phyloP scores from a whole-genome alignment of 2,329 filamentous ascomycete genomes.

The Apiospora sp. region DNA sequence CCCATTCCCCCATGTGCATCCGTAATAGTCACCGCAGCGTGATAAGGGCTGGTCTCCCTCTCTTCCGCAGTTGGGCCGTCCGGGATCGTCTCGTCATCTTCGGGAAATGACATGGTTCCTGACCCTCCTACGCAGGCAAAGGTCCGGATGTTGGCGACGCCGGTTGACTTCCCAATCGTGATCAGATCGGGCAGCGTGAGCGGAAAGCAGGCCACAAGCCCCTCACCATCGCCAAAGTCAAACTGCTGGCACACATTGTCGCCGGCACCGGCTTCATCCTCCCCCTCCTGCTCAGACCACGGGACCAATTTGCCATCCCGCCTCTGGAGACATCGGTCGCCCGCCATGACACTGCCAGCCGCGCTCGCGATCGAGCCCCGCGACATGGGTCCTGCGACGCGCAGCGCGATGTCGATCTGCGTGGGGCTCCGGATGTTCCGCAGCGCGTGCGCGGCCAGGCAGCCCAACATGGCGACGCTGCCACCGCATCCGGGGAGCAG shows the following conservation, averaged over 20 bases:
- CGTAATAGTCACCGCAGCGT: constrained; percentile 31
- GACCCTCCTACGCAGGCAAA: constrained; percentile 20
- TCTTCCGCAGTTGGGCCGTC: constrained; percentile 32
- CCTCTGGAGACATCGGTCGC: background rate
- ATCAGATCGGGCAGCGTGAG: constrained; percentile 35
- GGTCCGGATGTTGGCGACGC: constrained; percentile 31
- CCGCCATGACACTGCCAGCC: constrained; percentile 11
- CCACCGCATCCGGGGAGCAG: constrained; percentile 36
- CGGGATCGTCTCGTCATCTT: constrained; percentile 23
- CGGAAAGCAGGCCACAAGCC: constrained; percentile 30
- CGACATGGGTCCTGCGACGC: constrained; percentile 33
- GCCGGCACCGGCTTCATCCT: too few relatives aligned
- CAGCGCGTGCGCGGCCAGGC: constrained; percentile 27
- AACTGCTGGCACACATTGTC: constrained; percentile 23
- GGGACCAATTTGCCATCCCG: background rate
- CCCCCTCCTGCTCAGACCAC: background rate
- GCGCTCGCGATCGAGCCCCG: constrained; percentile 33
- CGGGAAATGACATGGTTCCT: constrained; percentile 26
- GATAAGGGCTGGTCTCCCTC: constrained; percentile 32
- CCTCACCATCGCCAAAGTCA: constrained; percentile 35
- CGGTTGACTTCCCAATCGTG: constrained; percentile 33
- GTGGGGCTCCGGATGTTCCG: constrained; percentile 8
- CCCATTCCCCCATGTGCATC: constrained; percentile 22
- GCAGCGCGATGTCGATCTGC: constrained; percentile 33
- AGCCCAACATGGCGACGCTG: constrained; percentile 35